Percentiles rank a stretch among this genome's conserved stretches.
These are phyloP conservation scores for Corinectria fuckeliana DNA, from an alignment of 2,329 filamentous ascomycete genomes.

Conservation along the genomic window DNA sequence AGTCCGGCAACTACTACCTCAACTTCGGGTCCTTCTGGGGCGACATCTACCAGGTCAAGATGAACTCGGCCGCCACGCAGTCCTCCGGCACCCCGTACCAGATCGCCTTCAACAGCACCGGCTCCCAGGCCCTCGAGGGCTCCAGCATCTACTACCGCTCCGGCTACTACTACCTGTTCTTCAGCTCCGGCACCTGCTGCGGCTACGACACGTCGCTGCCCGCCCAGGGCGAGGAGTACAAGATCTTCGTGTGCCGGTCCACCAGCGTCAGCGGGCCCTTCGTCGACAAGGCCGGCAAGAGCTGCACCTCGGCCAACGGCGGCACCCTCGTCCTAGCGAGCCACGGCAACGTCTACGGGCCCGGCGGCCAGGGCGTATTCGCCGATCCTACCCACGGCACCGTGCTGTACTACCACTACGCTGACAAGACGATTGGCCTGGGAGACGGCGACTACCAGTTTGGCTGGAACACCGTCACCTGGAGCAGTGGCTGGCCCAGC, in stretches of 20 bases:
- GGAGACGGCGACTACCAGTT: slow-evolving; percentile 54
- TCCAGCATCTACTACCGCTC: slow-evolving; percentile 61
- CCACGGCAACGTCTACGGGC: slow-evolving; percentile 22
- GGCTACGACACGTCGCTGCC: slow-evolving; percentile 59
- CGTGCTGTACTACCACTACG: slow-evolving; percentile 69
- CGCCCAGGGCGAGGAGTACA: slow-evolving; percentile 66
- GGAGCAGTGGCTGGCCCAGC: slow-evolving; percentile 52
- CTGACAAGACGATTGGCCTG: slow-evolving; percentile 60
- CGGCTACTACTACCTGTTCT: slow-evolving; percentile 70
- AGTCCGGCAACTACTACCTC: slow-evolving; percentile 51
- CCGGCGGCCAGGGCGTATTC: slow-evolving; percentile 21
- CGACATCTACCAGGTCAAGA: slow-evolving; percentile 65
- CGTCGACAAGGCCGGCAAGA: slow-evolving; percentile 60
- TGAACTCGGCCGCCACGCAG: slow-evolving; percentile 47
- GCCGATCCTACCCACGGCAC: slow-evolving; percentile 48
- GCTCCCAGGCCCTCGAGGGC: slow-evolving; percentile 62
- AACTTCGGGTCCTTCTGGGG: slow-evolving; percentile 75
- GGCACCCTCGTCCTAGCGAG: slow-evolving; percentile 19
- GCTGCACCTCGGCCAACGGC: slow-evolving; percentile 57
- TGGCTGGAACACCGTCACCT: slow-evolving; percentile 53
- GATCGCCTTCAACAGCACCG: slow-evolving; percentile 58
- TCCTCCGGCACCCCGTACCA: slow-evolving; percentile 45
- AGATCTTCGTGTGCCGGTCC: slow-evolving; percentile 69
- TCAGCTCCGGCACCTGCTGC: slow-evolving; percentile 67
- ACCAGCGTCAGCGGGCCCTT: slow-evolving; percentile 59